Conservation (phyloP, 345 rosid genomes). For the Hibiscus tridactylites region DNA sequence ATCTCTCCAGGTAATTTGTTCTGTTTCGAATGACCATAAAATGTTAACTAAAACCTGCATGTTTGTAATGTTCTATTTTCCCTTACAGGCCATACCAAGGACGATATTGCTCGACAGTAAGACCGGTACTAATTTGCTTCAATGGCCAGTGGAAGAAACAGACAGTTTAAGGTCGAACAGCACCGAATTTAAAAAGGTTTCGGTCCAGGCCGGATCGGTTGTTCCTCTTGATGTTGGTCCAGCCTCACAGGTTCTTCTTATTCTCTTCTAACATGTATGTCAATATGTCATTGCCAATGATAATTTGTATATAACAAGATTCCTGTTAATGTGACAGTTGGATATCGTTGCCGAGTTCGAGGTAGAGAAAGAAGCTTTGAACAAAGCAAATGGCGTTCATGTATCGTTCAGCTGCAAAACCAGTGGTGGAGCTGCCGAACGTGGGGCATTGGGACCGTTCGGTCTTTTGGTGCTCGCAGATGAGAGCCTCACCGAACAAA, state of each 20-base stretch:
- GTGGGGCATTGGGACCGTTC: slow-evolving; percentile 80
- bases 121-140: slow-evolving; percentile 54
- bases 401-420: slow-evolving; percentile 45
- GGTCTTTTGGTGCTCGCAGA: slow-evolving; percentile 78
- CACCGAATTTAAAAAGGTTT: slow-evolving; percentile 33
- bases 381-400: slow-evolving; percentile 19
- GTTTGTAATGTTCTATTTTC: not conserved
- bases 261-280: not conserved
- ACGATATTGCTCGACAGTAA: slow-evolving; percentile 49
- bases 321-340: slow-evolving; percentile 29
- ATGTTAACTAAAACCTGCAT: not conserved
- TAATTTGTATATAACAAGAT: not conserved
- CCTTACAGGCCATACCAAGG: slow-evolving; percentile 62
- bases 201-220: slow-evolving; percentile 47
- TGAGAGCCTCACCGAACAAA: slow-evolving; percentile 45
- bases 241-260: slow-evolving; percentile 54
- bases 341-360: slow-evolving; percentile 66
- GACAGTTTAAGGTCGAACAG: slow-evolving; percentile 52
- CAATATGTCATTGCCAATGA: too few species aligned
- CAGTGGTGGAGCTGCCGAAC: slow-evolving; percentile 51
- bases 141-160: slow-evolving; percentile 80
- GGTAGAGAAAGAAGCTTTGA: slow-evolving; percentile 46
- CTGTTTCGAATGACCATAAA: not conserved
- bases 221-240: slow-evolving; percentile 48
- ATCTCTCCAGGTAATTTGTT: slow-evolving; percentile 45